Percentiles rank a stretch among this genome's conserved stretches.
These are phyloP conservation scores for Atalantia buxifolia DNA, from an alignment of 345 rosid genomes.

Conservation along the genomic window DNA sequence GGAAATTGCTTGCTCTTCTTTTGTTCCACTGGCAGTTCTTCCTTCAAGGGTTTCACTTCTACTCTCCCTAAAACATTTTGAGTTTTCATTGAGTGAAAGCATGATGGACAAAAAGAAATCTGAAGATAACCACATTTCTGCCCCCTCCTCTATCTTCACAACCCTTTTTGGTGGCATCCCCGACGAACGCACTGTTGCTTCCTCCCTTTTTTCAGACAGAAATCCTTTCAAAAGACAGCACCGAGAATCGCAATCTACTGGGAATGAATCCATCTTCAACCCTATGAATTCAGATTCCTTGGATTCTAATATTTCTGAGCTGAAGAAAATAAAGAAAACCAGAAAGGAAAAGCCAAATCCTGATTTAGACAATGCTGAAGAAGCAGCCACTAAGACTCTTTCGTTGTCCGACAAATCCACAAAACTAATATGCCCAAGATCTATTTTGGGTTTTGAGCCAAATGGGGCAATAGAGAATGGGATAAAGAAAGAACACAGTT, in stretches of 20 bases:
- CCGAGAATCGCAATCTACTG: constrained; percentile 15
- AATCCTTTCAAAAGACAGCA: constrained; percentile 85
- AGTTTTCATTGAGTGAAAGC: background rate
- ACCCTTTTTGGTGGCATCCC: constrained; percentile 36
- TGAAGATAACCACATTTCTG: constrained; percentile 7
- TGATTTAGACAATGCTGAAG: background rate
- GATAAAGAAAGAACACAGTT: background rate
- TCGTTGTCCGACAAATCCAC: constrained; percentile 33
- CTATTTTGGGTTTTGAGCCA: background rate
- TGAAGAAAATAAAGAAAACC: constrained; percentile 19
- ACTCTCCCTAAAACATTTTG: background rate
- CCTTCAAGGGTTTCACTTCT: constrained; percentile 46
- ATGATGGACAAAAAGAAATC: constrained; percentile 43
- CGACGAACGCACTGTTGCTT: constrained; percentile 19
- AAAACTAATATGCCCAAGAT: constrained; percentile 11
- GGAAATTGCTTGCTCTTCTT: constrained; percentile 83
- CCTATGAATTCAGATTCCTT: constrained; percentile 1
- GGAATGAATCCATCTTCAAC: background rate
- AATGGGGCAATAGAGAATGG: background rate
- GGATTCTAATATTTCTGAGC: constrained; percentile 2
- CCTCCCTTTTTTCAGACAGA: constrained; percentile 64
- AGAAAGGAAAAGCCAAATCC: constrained; percentile 14
- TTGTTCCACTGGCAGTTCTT: constrained; percentile 56
- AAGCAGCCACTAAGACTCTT: constrained; percentile 1
- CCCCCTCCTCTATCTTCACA: constrained; percentile 38